Base-by-base conservation (phyloP, 495 filamentous ascomycete genomes). In the Aspergillus egyptiacus region DNA sequence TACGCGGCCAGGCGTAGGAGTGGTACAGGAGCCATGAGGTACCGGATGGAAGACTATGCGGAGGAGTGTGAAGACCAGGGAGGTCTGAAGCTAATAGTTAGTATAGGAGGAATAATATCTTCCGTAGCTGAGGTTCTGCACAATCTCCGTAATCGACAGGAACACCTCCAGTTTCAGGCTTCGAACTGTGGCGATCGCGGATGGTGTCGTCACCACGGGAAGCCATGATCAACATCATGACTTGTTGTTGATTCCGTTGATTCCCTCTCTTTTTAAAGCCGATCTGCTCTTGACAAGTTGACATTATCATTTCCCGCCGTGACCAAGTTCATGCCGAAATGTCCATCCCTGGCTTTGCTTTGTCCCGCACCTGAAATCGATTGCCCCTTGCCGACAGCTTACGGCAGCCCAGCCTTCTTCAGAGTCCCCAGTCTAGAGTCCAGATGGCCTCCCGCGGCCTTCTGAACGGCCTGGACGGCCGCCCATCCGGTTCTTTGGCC, bases 381-480 rank as follows among this genome's bases (percentile, higher is more conserved):
- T 19, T 25, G 13, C 31, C 31, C 46, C 47, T 47, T 32, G n/a
- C n/a, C n/a, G n/a, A n/a, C n/a, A n/a, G 44, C 52, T 31, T 22
- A 25, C 28, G 50, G 45, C 23, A 36, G 22, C 15, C 38, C 33
- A 44, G 22, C 18, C 17, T 22, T 46, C 32, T 3, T n/a, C 23
- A 40, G 37, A 13, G 18, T 27, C 10, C 10, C 36, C 17, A 24
- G 4, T 15, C 18, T 11, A 35, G 15, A 19, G n/a, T 35, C 54
- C 46, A 60, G 24, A 71, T 71, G 68, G 61, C 62, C 40, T 57
- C 58, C 13, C 48, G 53, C 5, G 65, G 59, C 46, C 41, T 55
- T 44, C 52, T 60, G 40, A 51, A 51, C 50, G 51, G 41, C 41
- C 41, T 44, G 41, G 41, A 44, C 6, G 64, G 58, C 48, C 38